Conservation (phyloP, 495 filamentous ascomycete genomes). For the Friedmanniomyces simplex region DNA sequence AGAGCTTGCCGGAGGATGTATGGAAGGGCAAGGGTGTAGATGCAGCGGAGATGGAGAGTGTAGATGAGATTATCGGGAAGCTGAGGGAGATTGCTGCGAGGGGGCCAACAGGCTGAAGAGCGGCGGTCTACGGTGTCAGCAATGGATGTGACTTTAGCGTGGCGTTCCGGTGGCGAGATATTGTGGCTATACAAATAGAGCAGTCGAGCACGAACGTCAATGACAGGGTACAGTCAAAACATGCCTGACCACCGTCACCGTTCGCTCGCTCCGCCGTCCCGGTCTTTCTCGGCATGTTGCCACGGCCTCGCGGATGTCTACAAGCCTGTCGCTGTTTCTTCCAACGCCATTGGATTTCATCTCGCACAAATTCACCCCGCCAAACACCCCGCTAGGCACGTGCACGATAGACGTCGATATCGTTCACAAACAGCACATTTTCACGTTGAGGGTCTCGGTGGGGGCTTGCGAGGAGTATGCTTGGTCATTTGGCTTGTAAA, state of each 20-base stretch:
- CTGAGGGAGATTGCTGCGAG: slow-evolving; percentile 40
- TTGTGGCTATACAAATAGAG: background rate
- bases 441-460: no score
- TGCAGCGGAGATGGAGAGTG: slow-evolving; percentile 72
- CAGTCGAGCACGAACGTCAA: background rate
- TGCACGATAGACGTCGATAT: background rate
- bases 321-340: no score
- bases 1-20: slow-evolving; percentile 54
- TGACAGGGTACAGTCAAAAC: no score
- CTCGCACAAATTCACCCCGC: background rate
- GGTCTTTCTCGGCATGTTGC: no score
- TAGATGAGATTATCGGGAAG: slow-evolving; percentile 61
- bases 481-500: background rate
- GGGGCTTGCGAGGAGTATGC: no score
- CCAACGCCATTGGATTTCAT: background rate
- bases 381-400: background rate
- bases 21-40: slow-evolving; percentile 43
- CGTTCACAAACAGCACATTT: no score
- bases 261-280: no score
- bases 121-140: background rate
- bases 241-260: no score
- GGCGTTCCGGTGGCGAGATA: background rate
- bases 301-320: no score
- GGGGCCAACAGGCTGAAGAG: background rate
- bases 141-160: background rate